A percentile compares a stretch with the other conserved stretches of the same genome.
phyloP scores from a whole-genome alignment of 192 early-diverging fungal genomes.

The Podila clonocystis region DNA sequence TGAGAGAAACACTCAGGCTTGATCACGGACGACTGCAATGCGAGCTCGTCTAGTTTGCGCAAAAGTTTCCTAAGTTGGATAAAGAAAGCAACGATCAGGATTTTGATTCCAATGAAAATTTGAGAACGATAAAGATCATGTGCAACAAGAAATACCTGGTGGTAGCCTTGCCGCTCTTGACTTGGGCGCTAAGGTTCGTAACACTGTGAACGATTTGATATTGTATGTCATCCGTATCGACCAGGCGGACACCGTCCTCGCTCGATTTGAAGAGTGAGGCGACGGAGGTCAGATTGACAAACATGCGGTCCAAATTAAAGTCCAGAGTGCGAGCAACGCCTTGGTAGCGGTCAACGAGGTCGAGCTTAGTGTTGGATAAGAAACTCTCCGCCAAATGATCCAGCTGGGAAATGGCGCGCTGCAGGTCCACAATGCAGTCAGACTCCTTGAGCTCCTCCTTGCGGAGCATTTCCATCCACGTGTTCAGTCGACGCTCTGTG shows the following conservation, averaged over 20 bases:
- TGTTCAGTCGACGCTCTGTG: constrained; percentile 81
- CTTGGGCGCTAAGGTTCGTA: constrained; percentile 44
- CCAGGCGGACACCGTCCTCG: constrained; percentile 51
- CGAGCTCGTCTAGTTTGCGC: constrained; percentile 71
- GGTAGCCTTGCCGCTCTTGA: constrained; percentile 64
- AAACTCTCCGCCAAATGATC: constrained; percentile 73
- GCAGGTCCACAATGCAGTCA: constrained; percentile 74
- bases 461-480: constrained; percentile 78
- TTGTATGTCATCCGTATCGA: constrained; percentile 58
- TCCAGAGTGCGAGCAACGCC: constrained; percentile 63
- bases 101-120: neutral
- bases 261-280: constrained; percentile 45
- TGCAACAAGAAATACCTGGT: constrained; percentile 52
- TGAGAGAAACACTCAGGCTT: constrained; percentile 57
- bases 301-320: constrained; percentile 72
- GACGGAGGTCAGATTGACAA: constrained; percentile 57
- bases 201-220: constrained; percentile 54
- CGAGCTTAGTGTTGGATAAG: constrained; percentile 56
- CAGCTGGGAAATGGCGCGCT: constrained; percentile 73
- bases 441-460: constrained; percentile 79
- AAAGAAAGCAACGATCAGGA: neutral
- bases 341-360: constrained; percentile 63
- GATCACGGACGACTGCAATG: constrained; percentile 54
- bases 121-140: neutral
- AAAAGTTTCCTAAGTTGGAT: constrained; percentile 63